phyloP scores from a whole-genome alignment of 1,139 yeast species.

The Blastobotrys serpentis region DNA sequence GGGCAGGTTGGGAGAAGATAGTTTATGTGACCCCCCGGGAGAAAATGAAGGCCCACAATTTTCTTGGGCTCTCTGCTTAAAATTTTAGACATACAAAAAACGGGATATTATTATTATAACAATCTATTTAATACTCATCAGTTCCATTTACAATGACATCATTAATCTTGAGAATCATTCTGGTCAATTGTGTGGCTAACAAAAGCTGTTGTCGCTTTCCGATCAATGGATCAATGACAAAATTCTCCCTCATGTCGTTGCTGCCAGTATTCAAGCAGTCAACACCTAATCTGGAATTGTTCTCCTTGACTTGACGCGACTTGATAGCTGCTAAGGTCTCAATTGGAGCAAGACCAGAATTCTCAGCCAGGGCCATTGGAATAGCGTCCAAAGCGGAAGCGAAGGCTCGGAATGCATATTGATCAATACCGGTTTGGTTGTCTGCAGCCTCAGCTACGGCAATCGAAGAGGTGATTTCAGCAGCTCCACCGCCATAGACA shows the following conservation, averaged over 20 bases:
- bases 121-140: conserved; percentile 48
- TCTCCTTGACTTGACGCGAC: conserved; percentile 77
- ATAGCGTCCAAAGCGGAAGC: conserved; percentile 86
- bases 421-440: conserved; percentile 90
- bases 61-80: no score
- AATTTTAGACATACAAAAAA: no score
- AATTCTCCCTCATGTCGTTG: conserved; percentile 80
- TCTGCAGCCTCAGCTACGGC: conserved; percentile 93
- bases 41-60: no score
- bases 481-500: conserved; percentile 98
- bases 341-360: conserved; percentile 92
- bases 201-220: conserved; percentile 95
- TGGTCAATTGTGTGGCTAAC: conserved; percentile 92
- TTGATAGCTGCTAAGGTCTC: conserved; percentile 83
- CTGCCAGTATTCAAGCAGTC: conserved; percentile 90
- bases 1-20: background rate
- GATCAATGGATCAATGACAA: conserved; percentile 94
- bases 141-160: conserved; percentile 92
- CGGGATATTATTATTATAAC: background rate
- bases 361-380: conserved; percentile 94
- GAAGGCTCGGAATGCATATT: conserved; percentile 95
- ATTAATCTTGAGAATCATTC: conserved; percentile 96
- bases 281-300: conserved; percentile 75
- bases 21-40: no score
- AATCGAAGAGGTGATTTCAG: conserved; percentile 89